Base-by-base conservation (phyloP, 1,139 yeast species). In the Taphrina pruni region DNA sequence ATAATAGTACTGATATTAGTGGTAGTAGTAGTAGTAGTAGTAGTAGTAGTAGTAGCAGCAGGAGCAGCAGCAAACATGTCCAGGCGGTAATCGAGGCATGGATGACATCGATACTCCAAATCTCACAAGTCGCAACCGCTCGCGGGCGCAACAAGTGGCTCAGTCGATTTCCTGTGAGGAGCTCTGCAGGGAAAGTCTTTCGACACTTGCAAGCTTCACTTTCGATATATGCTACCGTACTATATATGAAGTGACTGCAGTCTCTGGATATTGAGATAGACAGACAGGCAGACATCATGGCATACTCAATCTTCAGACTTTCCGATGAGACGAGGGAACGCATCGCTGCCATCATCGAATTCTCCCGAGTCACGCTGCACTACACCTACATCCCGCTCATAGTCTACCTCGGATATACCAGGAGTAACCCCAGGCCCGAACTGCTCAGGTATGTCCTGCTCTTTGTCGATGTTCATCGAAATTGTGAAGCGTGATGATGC, bases 251-350 rank as follows among this genome's bases (percentile, higher is more conserved):
- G 32, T 26, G 32, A 26, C 32, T 26, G 32, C 32, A 26, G 32
- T 1, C 32, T 26, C 4, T 26, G 4, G 32, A 26, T 4, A 26
- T 26, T 4, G 32, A 26, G 32, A 26, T 4, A 26, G 32, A 26
- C 32, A 39, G 11, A 14, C 48, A 45, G 2, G 2, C n/a, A 26
- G n/a, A 35, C 20, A 54, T 20, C 52, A 58, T 58, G 62, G 62
- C 62, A 11, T 58, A 58, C n/a, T 58, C 62, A 36, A 26, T 58
- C 62, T 64, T 64, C 61, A 64, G 67, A 46, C 20, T 64, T 17
- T 64, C 67, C 21, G 67, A 64, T 56, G 67, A 64, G 67, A 64
- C 67, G 9, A 32, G 67, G 26, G 67, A 64, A 48, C 67, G 67
- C 17, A 46, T 64, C 41, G 67, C 67, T 8, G 45, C 67, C 6